Base-by-base conservation (phyloP, 2,329 filamentous ascomycete genomes). In the Apiospora rasikravindrae region DNA sequence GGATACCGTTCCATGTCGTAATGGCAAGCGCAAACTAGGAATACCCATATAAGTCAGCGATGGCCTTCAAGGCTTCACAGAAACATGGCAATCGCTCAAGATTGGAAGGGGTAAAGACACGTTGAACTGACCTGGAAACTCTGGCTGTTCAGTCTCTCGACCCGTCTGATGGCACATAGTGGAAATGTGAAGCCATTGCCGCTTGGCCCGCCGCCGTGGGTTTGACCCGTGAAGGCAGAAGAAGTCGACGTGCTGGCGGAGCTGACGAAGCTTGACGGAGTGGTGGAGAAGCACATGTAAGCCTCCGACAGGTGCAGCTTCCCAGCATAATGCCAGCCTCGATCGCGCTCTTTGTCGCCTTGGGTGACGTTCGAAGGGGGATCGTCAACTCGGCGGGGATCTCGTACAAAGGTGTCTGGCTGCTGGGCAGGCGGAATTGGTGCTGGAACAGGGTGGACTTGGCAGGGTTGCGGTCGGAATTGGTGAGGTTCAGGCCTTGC, bases 141-240 rank as follows among this genome's bases (percentile, higher is more conserved):
- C 79, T 97, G 94, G 79, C 94, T 98, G 80, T 98, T 96, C 71
- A 99, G 86, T 72, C 96, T 89, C 85, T 99, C 96, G 29, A 99
- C 96, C 69, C 95, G 89, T 74, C 96, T 89, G 77, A 99, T 96
- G 70, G 94, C 93, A 82, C 94, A 98, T 29, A 99, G 88, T 5
- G 96, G 96, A 71, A 98, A 90, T 1, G 94, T 98, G 82, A 99
- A 98, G 73, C 96, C 96, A 86, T 98, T 98, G 51, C 95, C 96
- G 71, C 94, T 94, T 4, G 96, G 96, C 0, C 96, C 96, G 29
- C 94, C 94, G 73, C 96, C 95, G 80, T 98, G 93, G 40, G 96
- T 98, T 81, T 97, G 94, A 22, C 95, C 96, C 4, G 94, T 97
- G 83, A 97, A 98, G 72, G 91, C 90, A 67, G 92, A 94, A 26